A percentile compares a stretch with the other conserved stretches of the same genome.
phyloP scores from a whole-genome alignment of 2,329 filamentous ascomycete species.

The Xylaria arbuscula region DNA sequence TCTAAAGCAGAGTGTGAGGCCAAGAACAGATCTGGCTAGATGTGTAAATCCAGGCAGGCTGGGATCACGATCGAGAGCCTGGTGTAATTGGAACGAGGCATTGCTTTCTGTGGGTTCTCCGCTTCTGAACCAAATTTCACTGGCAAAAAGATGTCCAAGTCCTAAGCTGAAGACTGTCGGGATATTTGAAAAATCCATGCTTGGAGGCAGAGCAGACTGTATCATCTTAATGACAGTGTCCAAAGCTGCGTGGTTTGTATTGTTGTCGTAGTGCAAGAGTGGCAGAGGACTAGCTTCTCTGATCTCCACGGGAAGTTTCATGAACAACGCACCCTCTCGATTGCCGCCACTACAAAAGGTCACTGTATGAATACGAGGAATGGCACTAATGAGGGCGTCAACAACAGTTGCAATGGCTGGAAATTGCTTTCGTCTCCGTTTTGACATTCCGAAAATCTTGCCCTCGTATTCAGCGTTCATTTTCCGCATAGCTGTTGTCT shows the following conservation, averaged over 20 bases:
- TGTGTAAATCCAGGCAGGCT: conserved; percentile 80
- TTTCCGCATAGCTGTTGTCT: conserved; percentile 63
- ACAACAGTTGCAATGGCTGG: conserved; percentile 85
- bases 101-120: conserved; percentile 64
- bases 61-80: conserved; percentile 75
- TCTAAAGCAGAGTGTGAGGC: conserved; percentile 76
- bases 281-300: conserved; percentile 74
- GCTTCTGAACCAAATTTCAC: conserved; percentile 63
- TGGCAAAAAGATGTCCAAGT: conserved; percentile 59
- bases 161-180: conserved; percentile 58
- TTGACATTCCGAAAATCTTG: conserved; percentile 81
- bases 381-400: conserved; percentile 74
- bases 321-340: conserved; percentile 83
- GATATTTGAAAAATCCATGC: conserved; percentile 51
- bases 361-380: conserved; percentile 77
- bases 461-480: conserved; percentile 62
- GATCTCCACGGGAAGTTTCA: conserved; percentile 69
- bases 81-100: conserved; percentile 76
- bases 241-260: conserved; percentile 42
- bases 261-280: conserved; percentile 47
- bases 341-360: conserved; percentile 91
- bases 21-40: conserved; percentile 75
- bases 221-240: conserved; percentile 55
- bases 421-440: conserved; percentile 81
- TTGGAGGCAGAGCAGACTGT: conserved; percentile 56